These are phyloP conservation scores for Phaeosphaeria sp. DNA, from an alignment of 2,329 filamentous ascomycete species.

Conservation along the genomic window DNA sequence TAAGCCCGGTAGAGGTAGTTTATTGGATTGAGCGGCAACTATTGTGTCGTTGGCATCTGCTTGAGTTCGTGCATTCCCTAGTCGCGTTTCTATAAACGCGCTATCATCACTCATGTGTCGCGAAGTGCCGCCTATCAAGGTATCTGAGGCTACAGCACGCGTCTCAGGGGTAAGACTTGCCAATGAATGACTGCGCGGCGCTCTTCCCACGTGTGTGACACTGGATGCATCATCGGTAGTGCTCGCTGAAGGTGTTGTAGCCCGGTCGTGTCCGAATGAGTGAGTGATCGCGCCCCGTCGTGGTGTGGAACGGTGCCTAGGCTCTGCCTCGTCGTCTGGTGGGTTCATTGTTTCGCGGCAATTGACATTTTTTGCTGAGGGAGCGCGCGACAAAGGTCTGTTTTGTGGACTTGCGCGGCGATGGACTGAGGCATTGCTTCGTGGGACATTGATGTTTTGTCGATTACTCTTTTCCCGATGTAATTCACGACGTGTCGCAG, in stretches of 20 bases:
- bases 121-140: background rate
- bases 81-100: background rate
- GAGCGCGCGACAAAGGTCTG: background rate
- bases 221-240: background rate
- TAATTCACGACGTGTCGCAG: background rate
- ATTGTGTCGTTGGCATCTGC: background rate
- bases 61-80: background rate
- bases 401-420: background rate
- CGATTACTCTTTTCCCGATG: background rate
- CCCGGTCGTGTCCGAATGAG: background rate
- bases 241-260: background rate
- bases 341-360: background rate
- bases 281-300: background rate
- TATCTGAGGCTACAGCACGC: background rate
- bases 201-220: background rate
- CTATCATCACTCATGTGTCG: background rate
- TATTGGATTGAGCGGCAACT: background rate
- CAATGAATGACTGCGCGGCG: background rate
- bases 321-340: background rate
- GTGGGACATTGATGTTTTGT: background rate
- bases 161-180: background rate
- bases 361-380: background rate
- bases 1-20: background rate
- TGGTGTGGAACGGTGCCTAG: background rate
- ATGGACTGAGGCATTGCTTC: background rate